Base-by-base conservation (phyloP, 2,329 filamentous ascomycete genomes). In the Arthroderma sp. region DNA sequence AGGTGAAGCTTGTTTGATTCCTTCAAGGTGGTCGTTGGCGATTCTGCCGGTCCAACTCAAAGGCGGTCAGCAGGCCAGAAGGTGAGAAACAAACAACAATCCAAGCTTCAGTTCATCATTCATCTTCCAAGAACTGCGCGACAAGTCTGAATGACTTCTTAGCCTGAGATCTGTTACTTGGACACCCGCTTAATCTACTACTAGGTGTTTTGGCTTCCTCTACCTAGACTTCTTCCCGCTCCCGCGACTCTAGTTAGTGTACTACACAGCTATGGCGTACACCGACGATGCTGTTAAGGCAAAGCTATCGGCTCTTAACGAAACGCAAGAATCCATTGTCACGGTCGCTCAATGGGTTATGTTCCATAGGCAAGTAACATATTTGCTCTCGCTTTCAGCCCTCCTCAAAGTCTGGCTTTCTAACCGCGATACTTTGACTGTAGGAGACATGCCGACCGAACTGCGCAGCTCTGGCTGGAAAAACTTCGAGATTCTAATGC, bases 341-440 rank as follows among this genome's bases (percentile, higher is more conserved):
- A 89, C 86, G 32, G 88, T 94, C 50, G 87, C 91, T 47, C 89
- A 96, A 79, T 98, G 93, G 93, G 91, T 98, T 50, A 93, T 98
- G 83, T 98, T 98, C 63, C 89, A 98, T 68, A 83, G 87, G 87
- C 94, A 79, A 54, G 53, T 47, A 36, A n/a, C 28, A 6, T 32
- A 11, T 42, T 22, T 42, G 40, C 34, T 43, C 36, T 11, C 10
- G 31, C 29, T 43, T 38, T 34, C 15, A 27, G 29, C 32, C 27
- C 29, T 6, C 44, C 15, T n/a, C 34, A 6, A n/a, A 5, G 36
- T 29, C 10, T 15, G 4, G 8, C 31, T 9, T 34, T 9, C 41
- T 43, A 29, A 43, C 28, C 11, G 36, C 22, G 34, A 15, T 39
- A 43, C 10, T n/a, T 11, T 48, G 10, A 45, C 30, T 51, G 50